phyloP scores from a whole-genome alignment of 805 yeast genomes.

The Cyberlindnera mrakii region DNA sequence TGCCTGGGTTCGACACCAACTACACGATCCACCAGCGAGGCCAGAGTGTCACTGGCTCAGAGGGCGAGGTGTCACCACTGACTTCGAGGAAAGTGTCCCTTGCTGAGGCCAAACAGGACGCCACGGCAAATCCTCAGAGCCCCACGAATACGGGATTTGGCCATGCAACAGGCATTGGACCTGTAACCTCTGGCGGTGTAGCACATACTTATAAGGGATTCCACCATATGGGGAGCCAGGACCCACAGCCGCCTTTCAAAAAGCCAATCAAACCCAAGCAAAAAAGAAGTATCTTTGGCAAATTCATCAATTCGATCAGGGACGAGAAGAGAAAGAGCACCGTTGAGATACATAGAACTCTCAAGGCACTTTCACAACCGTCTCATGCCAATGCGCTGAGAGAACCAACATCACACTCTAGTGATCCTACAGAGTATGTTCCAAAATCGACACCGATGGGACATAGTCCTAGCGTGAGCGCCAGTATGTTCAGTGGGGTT shows the following conservation, averaged over 20 bases:
- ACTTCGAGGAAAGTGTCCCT: constrained; percentile 19
- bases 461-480: neutral
- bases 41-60: constrained; percentile 14
- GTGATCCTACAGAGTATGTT: neutral
- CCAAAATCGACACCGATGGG: neutral
- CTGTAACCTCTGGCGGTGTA: constrained; percentile 6
- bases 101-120: constrained; percentile 10
- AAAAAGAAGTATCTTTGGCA: constrained; percentile 22
- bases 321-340: constrained; percentile 15
- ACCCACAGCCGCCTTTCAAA: constrained; percentile 38
- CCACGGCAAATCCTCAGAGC: neutral
- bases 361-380: constrained; percentile 1
- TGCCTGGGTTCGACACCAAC: constrained; percentile 10
- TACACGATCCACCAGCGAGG: constrained; percentile 9
- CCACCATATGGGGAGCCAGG: constrained; percentile 20
- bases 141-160: neutral
- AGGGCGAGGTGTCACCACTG: constrained; percentile 15
- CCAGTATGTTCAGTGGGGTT: neutral
- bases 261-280: constrained; percentile 43
- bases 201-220: constrained; percentile 26
- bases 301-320: constrained; percentile 22
- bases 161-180: neutral
- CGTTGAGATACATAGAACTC: neutral
- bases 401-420: neutral
- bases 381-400: constrained; percentile 6